Percentiles rank a stretch among this genome's conserved stretches.
Evolutionary conservation across 73 alveolate genomes (phyloP).

Genomic region (Diophrys sp.): DNA sequence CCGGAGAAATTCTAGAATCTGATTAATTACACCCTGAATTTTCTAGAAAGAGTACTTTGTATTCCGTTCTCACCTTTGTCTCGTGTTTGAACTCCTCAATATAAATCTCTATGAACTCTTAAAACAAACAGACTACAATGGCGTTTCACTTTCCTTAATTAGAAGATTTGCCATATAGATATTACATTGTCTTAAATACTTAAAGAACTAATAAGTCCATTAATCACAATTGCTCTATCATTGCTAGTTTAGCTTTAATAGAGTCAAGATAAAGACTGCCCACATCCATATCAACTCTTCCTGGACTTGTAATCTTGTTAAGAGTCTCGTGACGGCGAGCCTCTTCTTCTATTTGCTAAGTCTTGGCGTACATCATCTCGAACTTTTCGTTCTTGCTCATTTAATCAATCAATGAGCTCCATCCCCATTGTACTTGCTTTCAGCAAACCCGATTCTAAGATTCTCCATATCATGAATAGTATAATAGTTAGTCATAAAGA

Average conservation of each 20-base stretch:
- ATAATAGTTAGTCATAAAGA: slow-evolving; percentile 29
- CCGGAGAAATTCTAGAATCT: no score
- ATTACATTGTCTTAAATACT: slow-evolving; percentile 66
- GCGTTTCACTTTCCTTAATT: slow-evolving; percentile 75
- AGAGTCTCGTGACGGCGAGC: background rate
- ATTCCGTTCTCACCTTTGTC: slow-evolving; percentile 61
- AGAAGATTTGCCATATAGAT: slow-evolving; percentile 91
- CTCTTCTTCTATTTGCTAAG: background rate
- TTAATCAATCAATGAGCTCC: no score
- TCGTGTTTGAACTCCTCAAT: slow-evolving; percentile 57
- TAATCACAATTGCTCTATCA: slow-evolving; percentile 14
- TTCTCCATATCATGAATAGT: slow-evolving; percentile 42
- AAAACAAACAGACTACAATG: slow-evolving; percentile 76
- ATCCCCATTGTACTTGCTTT: no score
- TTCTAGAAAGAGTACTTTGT: no score
- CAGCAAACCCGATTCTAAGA: slow-evolving; percentile 30
- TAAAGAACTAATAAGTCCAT: slow-evolving; percentile 45
- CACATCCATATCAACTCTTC: background rate
- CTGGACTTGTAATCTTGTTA: background rate
- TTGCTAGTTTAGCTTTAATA: background rate
- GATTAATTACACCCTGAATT: no score
- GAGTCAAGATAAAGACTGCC: background rate
- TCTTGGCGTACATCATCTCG: background rate
- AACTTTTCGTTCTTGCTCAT: background rate
- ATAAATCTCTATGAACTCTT: slow-evolving; percentile 77